Percentiles rank a stretch among this genome's conserved stretches.
phyloP scores from a whole-genome alignment of 2,329 filamentous ascomycete species.

The Xylariales sp. region DNA sequence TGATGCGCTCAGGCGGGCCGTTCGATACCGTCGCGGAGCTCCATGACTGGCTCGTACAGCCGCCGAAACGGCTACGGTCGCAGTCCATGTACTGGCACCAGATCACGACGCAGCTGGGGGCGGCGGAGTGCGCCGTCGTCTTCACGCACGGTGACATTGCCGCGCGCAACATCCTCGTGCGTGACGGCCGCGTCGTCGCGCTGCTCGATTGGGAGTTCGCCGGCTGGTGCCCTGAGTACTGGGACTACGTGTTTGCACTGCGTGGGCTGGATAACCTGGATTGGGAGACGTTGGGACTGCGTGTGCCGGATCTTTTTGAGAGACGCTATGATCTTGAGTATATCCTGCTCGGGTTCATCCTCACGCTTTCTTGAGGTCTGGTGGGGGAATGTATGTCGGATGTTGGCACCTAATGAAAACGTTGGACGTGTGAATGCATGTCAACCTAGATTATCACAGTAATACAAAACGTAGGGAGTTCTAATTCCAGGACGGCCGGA shows the following conservation, averaged over 20 bases:
- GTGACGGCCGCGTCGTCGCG: slow-evolving; percentile 22
- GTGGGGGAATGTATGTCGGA: background rate
- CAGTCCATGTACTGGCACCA: slow-evolving; percentile 27
- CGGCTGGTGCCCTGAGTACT: slow-evolving; percentile 27
- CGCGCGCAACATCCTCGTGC: slow-evolving; percentile 20
- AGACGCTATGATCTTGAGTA: slow-evolving; percentile 29
- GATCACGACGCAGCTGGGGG: slow-evolving; percentile 20
- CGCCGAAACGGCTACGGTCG: background rate
- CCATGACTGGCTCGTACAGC: slow-evolving; percentile 24
- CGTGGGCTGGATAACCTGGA: slow-evolving; percentile 20
- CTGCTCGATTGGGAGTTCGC: slow-evolving; percentile 29
- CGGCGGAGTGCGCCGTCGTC: slow-evolving; percentile 16
- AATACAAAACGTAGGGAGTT: no score
- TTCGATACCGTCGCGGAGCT: slow-evolving; percentile 18
- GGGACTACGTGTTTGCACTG: slow-evolving; percentile 24
- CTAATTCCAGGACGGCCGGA: no score
- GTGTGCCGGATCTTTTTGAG: slow-evolving; percentile 20
- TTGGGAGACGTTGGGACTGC: slow-evolving; percentile 24
- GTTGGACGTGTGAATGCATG: no score
- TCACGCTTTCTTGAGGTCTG: slow-evolving; percentile 7
- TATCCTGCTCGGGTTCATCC: slow-evolving; percentile 17
- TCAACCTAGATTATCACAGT: no score
- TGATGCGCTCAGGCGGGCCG: slow-evolving; percentile 20
- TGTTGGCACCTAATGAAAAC: background rate
- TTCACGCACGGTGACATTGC: slow-evolving; percentile 28